A percentile compares a stretch with the other conserved stretches of the same genome.
These are phyloP conservation scores for Ganoderma boninense DNA, from an alignment of 1,284 basidiomycete genomes.

Conservation along the genomic window DNA sequence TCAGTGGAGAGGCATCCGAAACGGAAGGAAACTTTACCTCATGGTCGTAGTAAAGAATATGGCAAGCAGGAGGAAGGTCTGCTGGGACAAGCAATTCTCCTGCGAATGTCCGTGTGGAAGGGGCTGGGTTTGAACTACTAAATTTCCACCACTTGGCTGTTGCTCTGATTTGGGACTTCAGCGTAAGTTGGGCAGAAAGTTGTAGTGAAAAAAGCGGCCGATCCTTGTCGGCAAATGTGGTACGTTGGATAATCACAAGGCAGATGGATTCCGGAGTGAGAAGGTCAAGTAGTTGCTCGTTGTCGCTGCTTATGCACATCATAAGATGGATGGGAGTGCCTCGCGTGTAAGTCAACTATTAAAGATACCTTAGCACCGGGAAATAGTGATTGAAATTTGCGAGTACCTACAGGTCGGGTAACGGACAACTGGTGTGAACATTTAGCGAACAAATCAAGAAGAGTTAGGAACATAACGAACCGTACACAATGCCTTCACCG, in stretches of 20 bases:
- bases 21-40: slow-evolving; percentile 23
- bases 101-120: slow-evolving; percentile 17
- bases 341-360: slow-evolving; percentile 35
- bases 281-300: slow-evolving; percentile 35
- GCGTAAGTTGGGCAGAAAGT: slow-evolving; percentile 13
- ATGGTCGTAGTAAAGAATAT: slow-evolving; percentile 33
- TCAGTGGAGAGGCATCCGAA: background rate
- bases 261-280: slow-evolving; percentile 25
- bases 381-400: background rate
- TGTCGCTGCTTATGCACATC: slow-evolving; percentile 26
- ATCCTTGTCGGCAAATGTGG: slow-evolving; percentile 24
- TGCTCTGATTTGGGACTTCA: slow-evolving; percentile 24
- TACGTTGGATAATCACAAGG: slow-evolving; percentile 29
- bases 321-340: slow-evolving; percentile 34
- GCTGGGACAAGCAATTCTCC: slow-evolving; percentile 33
- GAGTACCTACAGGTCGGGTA: slow-evolving; percentile 33
- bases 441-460: background rate
- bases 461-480: slow-evolving; percentile 18
- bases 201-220: slow-evolving; percentile 24
- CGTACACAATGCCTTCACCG: slow-evolving; percentile 29
- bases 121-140: background rate
- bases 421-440: slow-evolving; percentile 29
- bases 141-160: slow-evolving; percentile 31
- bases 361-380: background rate
- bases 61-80: slow-evolving; percentile 29